Conservation (phyloP, 2,329 filamentous ascomycete genomes). For the Parastagonospora nodorum region DNA sequence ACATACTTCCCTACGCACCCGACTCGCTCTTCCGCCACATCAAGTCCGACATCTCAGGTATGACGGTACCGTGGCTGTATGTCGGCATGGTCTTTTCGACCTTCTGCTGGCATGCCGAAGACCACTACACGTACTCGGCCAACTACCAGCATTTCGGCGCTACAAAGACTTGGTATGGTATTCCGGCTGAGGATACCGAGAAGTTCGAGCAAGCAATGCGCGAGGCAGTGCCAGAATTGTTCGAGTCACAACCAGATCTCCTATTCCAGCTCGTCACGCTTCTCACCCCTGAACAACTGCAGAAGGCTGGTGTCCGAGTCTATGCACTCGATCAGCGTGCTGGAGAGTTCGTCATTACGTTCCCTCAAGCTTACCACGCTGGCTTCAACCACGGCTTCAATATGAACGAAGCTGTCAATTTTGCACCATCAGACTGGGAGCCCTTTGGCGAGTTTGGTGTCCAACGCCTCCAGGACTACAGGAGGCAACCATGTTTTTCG, state of each 20-base stretch:
- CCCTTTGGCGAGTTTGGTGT: slow-evolving; percentile 87
- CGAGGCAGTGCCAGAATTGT: slow-evolving; percentile 91
- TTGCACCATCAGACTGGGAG: slow-evolving; percentile 94
- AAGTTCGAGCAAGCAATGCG: slow-evolving; percentile 96
- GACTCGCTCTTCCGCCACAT: slow-evolving; percentile 96
- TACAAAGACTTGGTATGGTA: slow-evolving; percentile 99
- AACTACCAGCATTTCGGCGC: slow-evolving; percentile 99
- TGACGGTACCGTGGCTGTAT: slow-evolving; percentile 99
- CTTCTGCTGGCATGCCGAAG: slow-evolving; percentile 99
- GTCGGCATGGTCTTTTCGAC: slow-evolving; percentile 99
- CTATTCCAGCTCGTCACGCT: slow-evolving; percentile 97
- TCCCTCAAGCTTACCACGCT: slow-evolving; percentile 95
- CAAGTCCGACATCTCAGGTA: slow-evolving; percentile 96
- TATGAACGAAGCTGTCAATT: slow-evolving; percentile 98
- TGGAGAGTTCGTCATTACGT: slow-evolving; percentile 94
- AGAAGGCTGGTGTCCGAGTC: slow-evolving; percentile 89
- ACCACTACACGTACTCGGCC: slow-evolving; percentile 96
- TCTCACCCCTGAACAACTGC: slow-evolving; percentile 87
- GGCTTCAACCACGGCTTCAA: slow-evolving; percentile 99
- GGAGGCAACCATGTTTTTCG: slow-evolving; percentile 93
- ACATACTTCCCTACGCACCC: slow-evolving; percentile 84
- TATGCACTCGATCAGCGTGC: slow-evolving; percentile 96
- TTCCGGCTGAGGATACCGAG: slow-evolving; percentile 88
- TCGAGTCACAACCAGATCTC: slow-evolving; percentile 94
- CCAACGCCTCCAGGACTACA: slow-evolving; percentile 81